Base-by-base conservation (phyloP, 768 basidiomycete genomes). In the Russula sp. region DNA sequence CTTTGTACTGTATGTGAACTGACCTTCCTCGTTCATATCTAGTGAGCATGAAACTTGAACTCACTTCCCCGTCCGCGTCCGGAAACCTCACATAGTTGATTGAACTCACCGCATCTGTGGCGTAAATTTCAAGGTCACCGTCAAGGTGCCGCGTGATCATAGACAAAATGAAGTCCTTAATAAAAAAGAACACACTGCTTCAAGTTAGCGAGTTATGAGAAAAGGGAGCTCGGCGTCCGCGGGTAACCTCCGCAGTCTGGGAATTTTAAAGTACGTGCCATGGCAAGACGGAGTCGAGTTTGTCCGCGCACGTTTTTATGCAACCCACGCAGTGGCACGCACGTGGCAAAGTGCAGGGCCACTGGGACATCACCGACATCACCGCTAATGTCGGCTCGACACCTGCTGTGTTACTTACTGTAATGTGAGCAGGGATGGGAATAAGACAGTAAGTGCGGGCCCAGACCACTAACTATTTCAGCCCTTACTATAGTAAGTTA, bases 131-230 rank as follows among this genome's bases (percentile, higher is more conserved):
- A 24, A 40, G 59, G 49, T 67, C 66, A 22, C 49, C 49, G 38
- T 67, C 64, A n/a, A 64, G 61, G n/a, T 52, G 51, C 58, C 49
- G 64, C 22, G 64, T 51, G 26, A 64, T 67, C 11, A 36, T 28
- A n/a, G 67, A 57, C 38, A 54, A 28, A 2, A 63, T 38, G 24
- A 48, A 36, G 4, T 53, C 61, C 50, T 67, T 66, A 59, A 22
- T 57, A 46, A n/a, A 69, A n/a, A 69, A 61, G 49, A 67, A 63
- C 58, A 67, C 57, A 26, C 62, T 54, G 11, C 66, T 57, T n/a
- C 61, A n/a, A n/a, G n/a, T n/a, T n/a, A n/a, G 66, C 54, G 42
- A 49, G 44, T 67, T 58, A 44, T 3, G 63, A 64, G 40, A 51
- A 16, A 14, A 14, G 62, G 61, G 13, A 59, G 38, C 34, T 53